Conservation (phyloP, 2,329 filamentous ascomycete genomes). For the Verticillium nonalfalfae region DNA sequence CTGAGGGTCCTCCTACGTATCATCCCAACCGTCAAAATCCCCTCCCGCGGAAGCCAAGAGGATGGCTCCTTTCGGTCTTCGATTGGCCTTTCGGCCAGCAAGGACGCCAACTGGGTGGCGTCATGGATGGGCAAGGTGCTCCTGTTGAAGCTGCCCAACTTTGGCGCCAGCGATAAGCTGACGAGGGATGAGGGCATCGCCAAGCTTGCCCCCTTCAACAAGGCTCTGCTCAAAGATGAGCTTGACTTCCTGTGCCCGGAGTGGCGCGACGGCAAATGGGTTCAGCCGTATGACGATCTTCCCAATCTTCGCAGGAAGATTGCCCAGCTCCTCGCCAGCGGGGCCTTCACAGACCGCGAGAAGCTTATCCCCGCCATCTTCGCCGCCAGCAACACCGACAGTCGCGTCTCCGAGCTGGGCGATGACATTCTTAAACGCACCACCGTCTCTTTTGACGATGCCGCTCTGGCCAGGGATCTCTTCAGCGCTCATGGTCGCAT, state of each 20-base stretch:
- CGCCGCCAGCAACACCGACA: constrained; percentile 77
- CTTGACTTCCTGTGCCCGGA: constrained; percentile 63
- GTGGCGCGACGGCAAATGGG: constrained; percentile 30
- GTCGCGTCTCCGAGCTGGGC: constrained; percentile 73
- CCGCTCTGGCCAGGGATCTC: constrained; percentile 54
- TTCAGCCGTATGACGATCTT: constrained; percentile 24
- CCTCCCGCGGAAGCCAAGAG: constrained; percentile 71
- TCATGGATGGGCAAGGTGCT: constrained; percentile 73
- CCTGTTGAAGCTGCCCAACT: constrained; percentile 39
- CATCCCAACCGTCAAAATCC: constrained; percentile 64
- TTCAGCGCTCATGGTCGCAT: constrained; percentile 69
- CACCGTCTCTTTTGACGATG: constrained; percentile 66
- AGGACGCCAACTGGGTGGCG: constrained; percentile 70
- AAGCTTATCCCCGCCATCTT: constrained; percentile 79
- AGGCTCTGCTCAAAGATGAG: constrained; percentile 60
- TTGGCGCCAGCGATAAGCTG: constrained; percentile 25
- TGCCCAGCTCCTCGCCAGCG: constrained; percentile 71
- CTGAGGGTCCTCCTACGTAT: constrained; percentile 80
- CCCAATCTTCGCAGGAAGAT: constrained; percentile 49
- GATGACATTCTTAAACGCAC: constrained; percentile 84
- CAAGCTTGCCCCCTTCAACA: constrained; percentile 15
- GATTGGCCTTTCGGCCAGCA: constrained; percentile 58
- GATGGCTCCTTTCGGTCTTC: constrained; percentile 61
- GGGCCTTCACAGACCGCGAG: constrained; percentile 77
- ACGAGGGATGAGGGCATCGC: constrained; percentile 5